Evolutionary conservation across 441 rosid species (phyloP).

Genomic region (Euphorbia schlechtendalii): DNA sequence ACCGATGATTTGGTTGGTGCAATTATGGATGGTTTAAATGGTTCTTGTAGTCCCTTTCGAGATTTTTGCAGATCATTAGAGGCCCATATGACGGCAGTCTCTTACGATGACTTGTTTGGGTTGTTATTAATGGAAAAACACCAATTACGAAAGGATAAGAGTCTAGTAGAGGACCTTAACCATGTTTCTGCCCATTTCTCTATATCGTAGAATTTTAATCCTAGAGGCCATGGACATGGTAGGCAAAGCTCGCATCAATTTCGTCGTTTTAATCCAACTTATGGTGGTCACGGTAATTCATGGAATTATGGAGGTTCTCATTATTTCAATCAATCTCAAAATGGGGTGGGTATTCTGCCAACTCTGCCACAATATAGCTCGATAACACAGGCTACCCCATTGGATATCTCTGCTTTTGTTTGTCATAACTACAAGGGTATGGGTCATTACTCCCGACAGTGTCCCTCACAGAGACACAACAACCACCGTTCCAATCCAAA

Average conservation of each 20-base stretch:
- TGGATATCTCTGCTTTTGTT: not conserved
- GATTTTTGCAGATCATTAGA: no score
- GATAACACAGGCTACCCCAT: not conserved
- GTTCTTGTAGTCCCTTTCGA: not conserved
- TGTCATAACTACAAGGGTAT: not conserved
- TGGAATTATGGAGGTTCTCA: no score
- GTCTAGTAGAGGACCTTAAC: not conserved
- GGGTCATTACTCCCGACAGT: not conserved
- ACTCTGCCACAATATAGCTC: not conserved
- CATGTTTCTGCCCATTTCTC: no score
- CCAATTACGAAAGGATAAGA: not conserved
- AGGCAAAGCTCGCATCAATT: no score
- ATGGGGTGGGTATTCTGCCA: no score
- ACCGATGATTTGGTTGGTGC: not conserved
- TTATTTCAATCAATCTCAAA: no score
- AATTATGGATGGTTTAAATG: not conserved
- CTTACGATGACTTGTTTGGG: not conserved
- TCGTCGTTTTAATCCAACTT: no score
- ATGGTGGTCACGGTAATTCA: no score
- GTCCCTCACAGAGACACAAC: not conserved
- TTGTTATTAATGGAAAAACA: not conserved
- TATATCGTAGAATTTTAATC: no score
- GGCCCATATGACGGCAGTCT: not conserved
- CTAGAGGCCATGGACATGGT: not conserved
- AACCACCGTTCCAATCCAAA: not conserved